Conservation (phyloP, 2,329 filamentous ascomycete genomes). For the Metarhizium robertsii region DNA sequence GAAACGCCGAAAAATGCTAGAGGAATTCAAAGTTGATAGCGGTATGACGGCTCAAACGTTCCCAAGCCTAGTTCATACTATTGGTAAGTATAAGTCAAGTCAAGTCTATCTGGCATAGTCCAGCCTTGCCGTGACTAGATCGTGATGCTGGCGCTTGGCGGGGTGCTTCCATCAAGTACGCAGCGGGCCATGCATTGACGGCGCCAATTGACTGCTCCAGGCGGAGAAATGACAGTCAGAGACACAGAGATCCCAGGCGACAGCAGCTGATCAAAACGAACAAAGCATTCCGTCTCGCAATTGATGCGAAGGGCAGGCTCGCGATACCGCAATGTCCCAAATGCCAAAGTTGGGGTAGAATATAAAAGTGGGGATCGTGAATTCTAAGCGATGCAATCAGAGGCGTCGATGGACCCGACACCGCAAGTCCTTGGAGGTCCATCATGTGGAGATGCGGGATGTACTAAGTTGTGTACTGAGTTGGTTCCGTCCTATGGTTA, state of each 20-base stretch:
- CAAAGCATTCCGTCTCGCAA: background rate
- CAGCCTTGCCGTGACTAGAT: no score
- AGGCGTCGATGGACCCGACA: background rate
- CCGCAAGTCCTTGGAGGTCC: background rate
- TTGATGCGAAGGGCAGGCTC: background rate
- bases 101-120: no score
- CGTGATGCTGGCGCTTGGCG: no score
- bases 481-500: background rate
- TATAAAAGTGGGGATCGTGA: background rate
- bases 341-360: background rate
- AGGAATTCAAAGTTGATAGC: no score
- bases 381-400: background rate
- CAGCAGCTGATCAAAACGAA: background rate
- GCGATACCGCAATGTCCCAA: background rate
- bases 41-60: no score
- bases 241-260: no score
- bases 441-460: background rate
- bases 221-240: no score
- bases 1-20: no score
- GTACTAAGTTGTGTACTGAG: background rate
- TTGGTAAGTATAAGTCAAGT: no score
- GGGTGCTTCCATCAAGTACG: no score
- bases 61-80: no score
- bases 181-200: background rate
- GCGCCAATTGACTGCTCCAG: background rate